Conservation (phyloP, 805 yeast species). For the Kodamaea neixiangensis region DNA sequence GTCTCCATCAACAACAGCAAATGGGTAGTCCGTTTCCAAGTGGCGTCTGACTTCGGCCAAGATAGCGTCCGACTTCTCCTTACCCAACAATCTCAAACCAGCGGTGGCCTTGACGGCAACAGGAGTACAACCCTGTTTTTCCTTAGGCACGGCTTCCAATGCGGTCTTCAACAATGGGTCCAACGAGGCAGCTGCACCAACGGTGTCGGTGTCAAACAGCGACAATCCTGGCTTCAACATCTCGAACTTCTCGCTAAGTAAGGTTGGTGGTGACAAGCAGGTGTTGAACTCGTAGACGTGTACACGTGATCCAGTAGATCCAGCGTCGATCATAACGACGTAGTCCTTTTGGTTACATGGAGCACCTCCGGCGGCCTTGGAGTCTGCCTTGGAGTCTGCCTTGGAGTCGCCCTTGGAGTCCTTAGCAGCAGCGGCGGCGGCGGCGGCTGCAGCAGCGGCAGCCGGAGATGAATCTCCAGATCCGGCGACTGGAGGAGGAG, state of each 20-base stretch:
- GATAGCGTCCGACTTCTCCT: slow-evolving; percentile 67
- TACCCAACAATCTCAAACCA: slow-evolving; percentile 86
- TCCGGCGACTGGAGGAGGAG: slow-evolving; percentile 11
- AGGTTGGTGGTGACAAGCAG: slow-evolving; percentile 79
- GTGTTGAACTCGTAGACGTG: slow-evolving; percentile 92
- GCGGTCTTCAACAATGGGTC: slow-evolving; percentile 83
- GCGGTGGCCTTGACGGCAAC: slow-evolving; percentile 98
- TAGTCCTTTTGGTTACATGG: slow-evolving; percentile 52
- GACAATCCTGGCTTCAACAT: slow-evolving; percentile 94
- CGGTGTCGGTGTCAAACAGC: slow-evolving; percentile 74
- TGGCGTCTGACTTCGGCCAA: slow-evolving; percentile 75
- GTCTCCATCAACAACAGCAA: slow-evolving; percentile 83
- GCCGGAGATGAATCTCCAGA: neutral
- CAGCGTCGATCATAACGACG: slow-evolving; percentile 96
- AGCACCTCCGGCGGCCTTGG: slow-evolving; percentile 4
- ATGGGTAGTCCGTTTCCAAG: slow-evolving; percentile 80
- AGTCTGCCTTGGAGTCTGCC: neutral
- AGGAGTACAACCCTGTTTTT: slow-evolving; percentile 79
- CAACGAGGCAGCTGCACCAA: slow-evolving; percentile 86
- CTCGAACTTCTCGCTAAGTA: slow-evolving; percentile 77
- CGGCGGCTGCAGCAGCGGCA: slow-evolving; percentile 4
- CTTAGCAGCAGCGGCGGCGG: slow-evolving; percentile 11
- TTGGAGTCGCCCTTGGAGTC: neutral
- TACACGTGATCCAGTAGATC: slow-evolving; percentile 94
- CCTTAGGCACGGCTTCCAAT: slow-evolving; percentile 70